A percentile compares a stretch with the other conserved stretches of the same genome.
phyloP scores from a whole-genome alignment of 805 yeast species.

The Candida anglica region DNA sequence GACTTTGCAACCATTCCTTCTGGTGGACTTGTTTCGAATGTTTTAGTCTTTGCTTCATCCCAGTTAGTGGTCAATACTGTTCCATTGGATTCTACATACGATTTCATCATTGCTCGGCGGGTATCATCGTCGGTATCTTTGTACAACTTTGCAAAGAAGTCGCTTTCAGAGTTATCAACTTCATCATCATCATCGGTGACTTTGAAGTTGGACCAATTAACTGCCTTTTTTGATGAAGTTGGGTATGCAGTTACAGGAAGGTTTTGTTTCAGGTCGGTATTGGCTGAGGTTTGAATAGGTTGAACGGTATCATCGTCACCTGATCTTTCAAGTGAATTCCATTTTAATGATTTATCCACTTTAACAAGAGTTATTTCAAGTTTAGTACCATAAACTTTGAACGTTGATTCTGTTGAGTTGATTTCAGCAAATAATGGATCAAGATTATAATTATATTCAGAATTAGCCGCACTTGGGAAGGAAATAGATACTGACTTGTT shows the following conservation, averaged over 20 bases:
- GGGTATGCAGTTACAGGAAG: constrained; percentile 44
- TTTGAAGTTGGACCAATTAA: constrained; percentile 64
- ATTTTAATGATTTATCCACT: constrained; percentile 30
- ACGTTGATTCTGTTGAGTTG: constrained; percentile 40
- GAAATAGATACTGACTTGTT: constrained; percentile 33
- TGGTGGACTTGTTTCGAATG: constrained; percentile 69
- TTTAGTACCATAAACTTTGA: constrained; percentile 63
- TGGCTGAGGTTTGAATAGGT: too few relatives aligned
- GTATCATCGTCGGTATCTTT: constrained; percentile 84
- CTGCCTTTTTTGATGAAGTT: constrained; percentile 54
- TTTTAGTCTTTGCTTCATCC: constrained; percentile 72
- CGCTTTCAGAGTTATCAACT: constrained; percentile 49
- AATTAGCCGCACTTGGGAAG: constrained; percentile 45
- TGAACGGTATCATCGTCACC: too few relatives aligned
- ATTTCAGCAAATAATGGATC: constrained; percentile 54
- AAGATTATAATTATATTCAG: constrained; percentile 56
- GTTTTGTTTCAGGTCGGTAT: constrained; percentile 3
- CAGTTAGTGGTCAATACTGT: constrained; percentile 92
- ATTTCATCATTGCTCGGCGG: constrained; percentile 92
- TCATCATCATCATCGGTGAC: constrained; percentile 44
- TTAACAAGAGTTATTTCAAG: constrained; percentile 66
- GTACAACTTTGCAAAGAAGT: constrained; percentile 73
- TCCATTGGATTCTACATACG: constrained; percentile 89
- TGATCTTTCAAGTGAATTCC: constrained; percentile 51
- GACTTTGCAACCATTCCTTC: constrained; percentile 62